Evolutionary conservation across 2,329 filamentous ascomycete genomes (phyloP), one percentile per base, ranked within the genome.

Genomic region (Fusarium brevicatenulatum): DNA sequence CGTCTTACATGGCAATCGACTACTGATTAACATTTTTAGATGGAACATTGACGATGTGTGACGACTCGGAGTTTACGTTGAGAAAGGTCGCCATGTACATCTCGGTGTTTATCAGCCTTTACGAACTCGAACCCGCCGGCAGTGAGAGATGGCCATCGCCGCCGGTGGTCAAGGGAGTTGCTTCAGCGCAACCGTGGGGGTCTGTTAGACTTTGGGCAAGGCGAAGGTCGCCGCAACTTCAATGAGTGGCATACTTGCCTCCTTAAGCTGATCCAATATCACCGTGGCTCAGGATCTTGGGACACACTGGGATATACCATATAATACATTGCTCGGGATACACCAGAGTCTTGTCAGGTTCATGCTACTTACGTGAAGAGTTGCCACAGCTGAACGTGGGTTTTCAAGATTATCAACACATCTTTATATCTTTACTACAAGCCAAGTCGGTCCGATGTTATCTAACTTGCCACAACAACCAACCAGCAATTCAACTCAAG

Each of bases 11-110:
- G 10, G 19, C 32, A 5, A 19, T 5, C 7, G 10, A 55, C 9
- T 55, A n/a, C 72, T 79, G 36, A 47, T 69, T 73, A 44, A 71
- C 44, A 7, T 11, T 42, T 34, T 1, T 23, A 84, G 82, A 79
- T 19, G 79, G 78, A 18, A 77, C 80, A 9, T 52, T 77, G 5
- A 76, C 73, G 21, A 80, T 83, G 75, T 81, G 77, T 63, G 79
- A 81, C 25, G 81, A 82, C 12, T 74, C 78, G 5, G 72, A 72
- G 0, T 79, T 82, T 53, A 78, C 81, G 4, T 28, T 79, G 19
- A 78, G 80, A 37, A 82, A 83, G 59, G 76, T 83, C 10, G 54
- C 83, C 6, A 56, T 82, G 19, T 82, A 80, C 60, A 72, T 80
- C 13, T 78, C 82, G 0, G 72, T 80, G 19, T 78, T 84, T 19